Evolutionary conservation across 1,284 basidiomycete species (phyloP).

Genomic region (Cryptococcus sp.): DNA sequence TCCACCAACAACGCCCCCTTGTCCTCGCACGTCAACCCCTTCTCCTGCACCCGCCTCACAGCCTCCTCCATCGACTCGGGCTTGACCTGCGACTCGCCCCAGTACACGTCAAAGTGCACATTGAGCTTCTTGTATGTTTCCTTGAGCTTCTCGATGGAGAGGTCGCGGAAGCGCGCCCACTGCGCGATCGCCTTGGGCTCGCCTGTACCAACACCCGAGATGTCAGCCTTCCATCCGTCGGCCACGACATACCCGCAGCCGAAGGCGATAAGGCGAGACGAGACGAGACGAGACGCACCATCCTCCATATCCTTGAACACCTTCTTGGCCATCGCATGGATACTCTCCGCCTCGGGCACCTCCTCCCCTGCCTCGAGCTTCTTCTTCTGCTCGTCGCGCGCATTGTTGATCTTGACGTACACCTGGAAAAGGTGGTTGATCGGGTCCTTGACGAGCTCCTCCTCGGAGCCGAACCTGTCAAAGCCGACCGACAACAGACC

Average conservation of each 20-base stretch:
- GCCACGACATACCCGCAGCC: no score
- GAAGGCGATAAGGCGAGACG: neutral
- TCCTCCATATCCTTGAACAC: slow-evolving; percentile 99
- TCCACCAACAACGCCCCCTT: slow-evolving; percentile 74
- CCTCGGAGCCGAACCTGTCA: slow-evolving; percentile 83
- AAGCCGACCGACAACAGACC: slow-evolving; percentile 90
- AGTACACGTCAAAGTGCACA: slow-evolving; percentile 89
- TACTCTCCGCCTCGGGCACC: slow-evolving; percentile 34
- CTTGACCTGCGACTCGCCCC: slow-evolving; percentile 85
- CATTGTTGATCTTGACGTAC: slow-evolving; percentile 90
- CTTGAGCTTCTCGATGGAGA: slow-evolving; percentile 88
- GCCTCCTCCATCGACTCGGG: slow-evolving; percentile 73
- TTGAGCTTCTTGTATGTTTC: slow-evolving; percentile 88
- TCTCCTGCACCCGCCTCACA: slow-evolving; percentile 53
- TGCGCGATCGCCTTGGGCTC: slow-evolving; percentile 77
- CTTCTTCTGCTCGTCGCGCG: slow-evolving; percentile 57
- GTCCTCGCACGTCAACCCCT: slow-evolving; percentile 59
- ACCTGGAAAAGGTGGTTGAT: slow-evolving; percentile 88
- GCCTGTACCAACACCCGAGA: slow-evolving; percentile 41
- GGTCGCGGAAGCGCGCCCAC: slow-evolving; percentile 89
- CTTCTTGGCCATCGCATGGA: slow-evolving; percentile 78
- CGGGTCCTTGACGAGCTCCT: slow-evolving; percentile 77
- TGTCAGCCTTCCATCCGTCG: neutral
- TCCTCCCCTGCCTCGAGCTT: slow-evolving; percentile 50
- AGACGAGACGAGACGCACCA: slow-evolving; percentile 49